phyloP scores from a whole-genome alignment of 148 eudicot species.

The Chenopodium album region DNA sequence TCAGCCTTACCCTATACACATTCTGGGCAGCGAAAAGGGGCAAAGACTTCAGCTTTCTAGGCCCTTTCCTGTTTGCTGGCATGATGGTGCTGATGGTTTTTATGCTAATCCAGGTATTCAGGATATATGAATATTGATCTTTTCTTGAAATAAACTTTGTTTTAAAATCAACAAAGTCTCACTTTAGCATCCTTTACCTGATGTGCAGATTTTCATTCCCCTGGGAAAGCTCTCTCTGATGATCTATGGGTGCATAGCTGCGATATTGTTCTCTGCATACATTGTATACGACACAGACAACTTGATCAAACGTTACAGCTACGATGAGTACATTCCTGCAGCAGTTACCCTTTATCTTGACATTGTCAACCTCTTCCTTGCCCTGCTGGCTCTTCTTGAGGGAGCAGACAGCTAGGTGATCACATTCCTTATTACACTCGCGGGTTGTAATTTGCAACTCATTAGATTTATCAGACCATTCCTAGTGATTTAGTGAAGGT shows the following conservation, averaged over 20 bases:
- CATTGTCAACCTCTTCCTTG: constrained; percentile 45
- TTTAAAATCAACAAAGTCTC: neutral
- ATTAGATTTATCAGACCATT: neutral
- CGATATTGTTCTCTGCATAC: constrained; percentile 54
- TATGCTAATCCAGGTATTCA: constrained; percentile 41
- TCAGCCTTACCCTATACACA: constrained; percentile 43
- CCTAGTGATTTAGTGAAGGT: neutral
- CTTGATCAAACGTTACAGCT: constrained; percentile 52
- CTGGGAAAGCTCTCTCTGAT: constrained; percentile 40
- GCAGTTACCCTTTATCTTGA: constrained; percentile 42
- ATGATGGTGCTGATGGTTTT: constrained; percentile 42
- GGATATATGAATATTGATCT: neutral
- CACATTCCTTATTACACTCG: neutral
- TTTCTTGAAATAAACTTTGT: too few species aligned
- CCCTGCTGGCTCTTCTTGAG: constrained; percentile 27
- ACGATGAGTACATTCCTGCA: constrained; percentile 48
- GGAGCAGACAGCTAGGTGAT: constrained; percentile 17
- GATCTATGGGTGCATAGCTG: constrained; percentile 47
- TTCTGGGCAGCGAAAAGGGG: constrained; percentile 52
- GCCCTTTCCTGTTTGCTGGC: constrained; percentile 46
- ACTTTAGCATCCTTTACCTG: neutral
- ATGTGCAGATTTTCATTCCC: constrained; percentile 48
- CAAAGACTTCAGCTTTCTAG: constrained; percentile 44
- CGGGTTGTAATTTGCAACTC: too few species aligned
- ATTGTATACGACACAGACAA: constrained; percentile 62